phyloP scores from a whole-genome alignment of 2,329 filamentous ascomycete species.

The Cladosporium sp. region DNA sequence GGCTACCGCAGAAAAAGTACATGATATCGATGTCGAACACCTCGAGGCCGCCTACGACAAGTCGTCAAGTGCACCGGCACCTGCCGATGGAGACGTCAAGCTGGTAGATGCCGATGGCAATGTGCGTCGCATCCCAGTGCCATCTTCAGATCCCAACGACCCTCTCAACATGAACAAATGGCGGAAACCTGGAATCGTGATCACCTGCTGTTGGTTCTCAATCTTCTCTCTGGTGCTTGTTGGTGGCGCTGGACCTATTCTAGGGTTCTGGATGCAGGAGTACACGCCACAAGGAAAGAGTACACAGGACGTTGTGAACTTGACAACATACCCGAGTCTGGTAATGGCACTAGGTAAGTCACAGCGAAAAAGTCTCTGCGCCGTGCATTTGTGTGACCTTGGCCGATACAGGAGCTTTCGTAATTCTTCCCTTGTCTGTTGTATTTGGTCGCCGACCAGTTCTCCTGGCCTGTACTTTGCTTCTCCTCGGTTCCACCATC shows the following conservation, averaged over 20 bases:
- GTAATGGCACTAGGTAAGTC: constrained; percentile 34
- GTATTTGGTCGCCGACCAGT: constrained; percentile 37
- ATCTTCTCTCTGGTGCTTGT: constrained; percentile 41
- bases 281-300: constrained; percentile 26
- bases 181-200: constrained; percentile 26
- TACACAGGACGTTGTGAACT: constrained; percentile 26
- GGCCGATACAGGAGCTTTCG: constrained; percentile 19
- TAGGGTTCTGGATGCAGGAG: constrained; percentile 30
- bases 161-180: constrained; percentile 27
- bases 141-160: constrained; percentile 21
- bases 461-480: constrained; percentile 24
- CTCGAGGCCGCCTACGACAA: not conserved
- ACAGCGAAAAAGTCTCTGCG: not conserved
- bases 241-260: constrained; percentile 42
- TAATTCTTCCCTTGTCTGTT: constrained; percentile 36
- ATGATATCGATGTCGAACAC: not conserved
- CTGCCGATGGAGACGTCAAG: constrained; percentile 14
- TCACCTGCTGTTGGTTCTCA: constrained; percentile 29
- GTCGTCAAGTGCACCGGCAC: not conserved
- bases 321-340: constrained; percentile 35
- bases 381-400: not conserved
- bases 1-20: not conserved
- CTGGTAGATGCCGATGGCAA: constrained; percentile 17
- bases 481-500: constrained; percentile 31
- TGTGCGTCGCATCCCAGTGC: constrained; percentile 19